These are phyloP conservation scores for Aristolochia fimbriata DNA, from an alignment of 164 flowering plant genomes.

Conservation along the genomic window DNA sequence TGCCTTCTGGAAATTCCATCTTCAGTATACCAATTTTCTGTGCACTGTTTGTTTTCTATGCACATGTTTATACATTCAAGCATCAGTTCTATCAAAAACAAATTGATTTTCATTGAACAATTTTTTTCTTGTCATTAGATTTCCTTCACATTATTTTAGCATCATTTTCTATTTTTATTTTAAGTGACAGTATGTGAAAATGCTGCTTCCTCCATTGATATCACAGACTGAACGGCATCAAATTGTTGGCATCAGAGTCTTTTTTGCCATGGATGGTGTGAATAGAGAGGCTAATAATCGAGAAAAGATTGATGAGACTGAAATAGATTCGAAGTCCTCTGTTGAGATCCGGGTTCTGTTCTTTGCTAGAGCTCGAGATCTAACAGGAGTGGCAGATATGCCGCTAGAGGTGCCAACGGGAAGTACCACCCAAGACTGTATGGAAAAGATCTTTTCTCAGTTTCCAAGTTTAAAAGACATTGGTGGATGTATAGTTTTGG, in stretches of 20 bases:
- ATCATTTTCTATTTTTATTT: no score
- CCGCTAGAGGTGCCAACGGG: slow-evolving; percentile 48
- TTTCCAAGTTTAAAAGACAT: slow-evolving; percentile 69
- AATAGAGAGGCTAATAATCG: neutral
- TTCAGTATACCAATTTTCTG: no score
- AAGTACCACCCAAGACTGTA: slow-evolving; percentile 65
- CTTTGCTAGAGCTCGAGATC: slow-evolving; percentile 93
- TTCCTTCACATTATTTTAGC: no score
- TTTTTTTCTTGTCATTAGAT: no score
- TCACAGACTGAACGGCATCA: no score
- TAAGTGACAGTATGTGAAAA: no score
- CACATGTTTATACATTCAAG: no score
- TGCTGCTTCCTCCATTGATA: no score
- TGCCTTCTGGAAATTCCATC: no score
- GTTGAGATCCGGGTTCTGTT: slow-evolving; percentile 61
- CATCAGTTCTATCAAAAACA: no score
- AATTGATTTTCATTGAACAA: no score
- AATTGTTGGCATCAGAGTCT: neutral
- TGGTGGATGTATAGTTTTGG: slow-evolving; percentile 65
- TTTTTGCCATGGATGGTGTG: neutral
- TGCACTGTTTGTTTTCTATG: no score
- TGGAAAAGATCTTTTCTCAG: slow-evolving; percentile 38
- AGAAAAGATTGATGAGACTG: neutral
- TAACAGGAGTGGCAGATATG: slow-evolving; percentile 57
- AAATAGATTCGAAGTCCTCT: neutral